Evolutionary conservation across 192 early-diverging fungal genomes (phyloP).

Genomic region (Podila horticola): DNA sequence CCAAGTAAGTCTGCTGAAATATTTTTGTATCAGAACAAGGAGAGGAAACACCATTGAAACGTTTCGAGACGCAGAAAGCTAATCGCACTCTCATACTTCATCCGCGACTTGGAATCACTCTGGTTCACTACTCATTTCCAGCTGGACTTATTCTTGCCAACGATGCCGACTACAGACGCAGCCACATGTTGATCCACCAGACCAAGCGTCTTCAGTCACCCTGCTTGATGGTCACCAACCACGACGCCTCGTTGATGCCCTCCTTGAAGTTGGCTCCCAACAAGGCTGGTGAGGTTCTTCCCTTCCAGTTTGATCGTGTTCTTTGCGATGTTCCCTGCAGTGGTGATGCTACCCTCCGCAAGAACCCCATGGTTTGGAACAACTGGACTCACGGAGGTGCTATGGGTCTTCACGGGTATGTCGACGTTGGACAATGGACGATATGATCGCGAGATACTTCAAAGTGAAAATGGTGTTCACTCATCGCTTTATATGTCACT

Average conservation of each 20-base stretch:
- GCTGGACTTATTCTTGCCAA: conserved; percentile 95
- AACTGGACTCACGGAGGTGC: conserved; percentile 83
- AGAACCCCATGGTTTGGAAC: conserved; percentile 93
- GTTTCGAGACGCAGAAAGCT: background rate
- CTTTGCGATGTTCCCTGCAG: conserved; percentile 98
- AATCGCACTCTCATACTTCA: background rate
- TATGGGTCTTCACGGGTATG: conserved; percentile 80
- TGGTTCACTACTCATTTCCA: conserved; percentile 11
- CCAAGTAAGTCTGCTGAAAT: conserved; percentile 54
- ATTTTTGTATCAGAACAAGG: background rate
- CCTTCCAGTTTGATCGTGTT: conserved; percentile 95
- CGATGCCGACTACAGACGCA: conserved; percentile 91
- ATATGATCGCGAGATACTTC: background rate
- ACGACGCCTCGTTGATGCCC: conserved; percentile 78
- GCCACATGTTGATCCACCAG: conserved; percentile 96
- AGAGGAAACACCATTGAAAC: too few species aligned
- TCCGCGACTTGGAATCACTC: background rate
- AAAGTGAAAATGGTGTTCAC: background rate
- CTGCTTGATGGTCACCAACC: conserved; percentile 94
- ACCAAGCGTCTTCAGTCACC: conserved; percentile 94
- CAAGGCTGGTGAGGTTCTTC: conserved; percentile 44
- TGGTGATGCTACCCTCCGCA: conserved; percentile 97
- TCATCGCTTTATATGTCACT: background rate
- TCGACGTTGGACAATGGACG: background rate
- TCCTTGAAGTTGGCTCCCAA: conserved; percentile 38